phyloP scores from a whole-genome alignment of 768 basidiomycete genomes.

The Paxillus involutus region DNA sequence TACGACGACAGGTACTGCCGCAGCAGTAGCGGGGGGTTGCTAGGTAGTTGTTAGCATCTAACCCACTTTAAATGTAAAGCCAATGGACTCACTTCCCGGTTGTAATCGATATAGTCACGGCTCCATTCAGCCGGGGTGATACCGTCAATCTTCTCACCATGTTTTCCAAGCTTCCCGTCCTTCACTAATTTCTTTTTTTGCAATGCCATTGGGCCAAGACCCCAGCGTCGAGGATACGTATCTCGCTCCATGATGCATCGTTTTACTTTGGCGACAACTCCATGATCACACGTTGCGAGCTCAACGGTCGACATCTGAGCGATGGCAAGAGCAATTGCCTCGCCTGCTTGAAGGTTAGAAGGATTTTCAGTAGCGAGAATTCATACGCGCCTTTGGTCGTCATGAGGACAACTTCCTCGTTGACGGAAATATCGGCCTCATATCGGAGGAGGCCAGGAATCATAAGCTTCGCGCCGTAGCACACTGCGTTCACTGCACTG shows the following conservation, averaged over 20 bases:
- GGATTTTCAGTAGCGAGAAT: neutral
- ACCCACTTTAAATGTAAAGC: neutral
- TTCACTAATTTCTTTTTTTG: slow-evolving; percentile 99
- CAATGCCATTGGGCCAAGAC: slow-evolving; percentile 93
- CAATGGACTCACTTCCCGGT: slow-evolving; percentile 52
- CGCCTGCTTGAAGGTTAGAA: slow-evolving; percentile 46
- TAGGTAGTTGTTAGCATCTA: slow-evolving; percentile 19
- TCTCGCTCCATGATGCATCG: slow-evolving; percentile 99
- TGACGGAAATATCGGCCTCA: slow-evolving; percentile 89
- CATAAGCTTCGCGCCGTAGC: slow-evolving; percentile 99
- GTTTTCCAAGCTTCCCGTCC: slow-evolving; percentile 95
- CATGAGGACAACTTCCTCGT: slow-evolving; percentile 98
- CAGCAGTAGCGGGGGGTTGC: slow-evolving; percentile 40
- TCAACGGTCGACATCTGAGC: slow-evolving; percentile 99
- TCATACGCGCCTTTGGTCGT: slow-evolving; percentile 82
- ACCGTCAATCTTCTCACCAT: slow-evolving; percentile 85
- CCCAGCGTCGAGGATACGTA: slow-evolving; percentile 97
- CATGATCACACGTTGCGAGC: slow-evolving; percentile 96
- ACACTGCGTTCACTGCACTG: slow-evolving; percentile 97
- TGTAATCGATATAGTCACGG: slow-evolving; percentile 92
- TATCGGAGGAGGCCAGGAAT: slow-evolving; percentile 97
- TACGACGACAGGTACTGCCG: slow-evolving; percentile 21
- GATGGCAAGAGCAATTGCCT: slow-evolving; percentile 92
- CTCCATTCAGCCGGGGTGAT: slow-evolving; percentile 91
- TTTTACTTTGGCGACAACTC: slow-evolving; percentile 98